A percentile compares a stretch with the other conserved stretches of the same genome.
phyloP scores from a whole-genome alignment of 805 yeast species.

The Clavispora phyllophila region DNA sequence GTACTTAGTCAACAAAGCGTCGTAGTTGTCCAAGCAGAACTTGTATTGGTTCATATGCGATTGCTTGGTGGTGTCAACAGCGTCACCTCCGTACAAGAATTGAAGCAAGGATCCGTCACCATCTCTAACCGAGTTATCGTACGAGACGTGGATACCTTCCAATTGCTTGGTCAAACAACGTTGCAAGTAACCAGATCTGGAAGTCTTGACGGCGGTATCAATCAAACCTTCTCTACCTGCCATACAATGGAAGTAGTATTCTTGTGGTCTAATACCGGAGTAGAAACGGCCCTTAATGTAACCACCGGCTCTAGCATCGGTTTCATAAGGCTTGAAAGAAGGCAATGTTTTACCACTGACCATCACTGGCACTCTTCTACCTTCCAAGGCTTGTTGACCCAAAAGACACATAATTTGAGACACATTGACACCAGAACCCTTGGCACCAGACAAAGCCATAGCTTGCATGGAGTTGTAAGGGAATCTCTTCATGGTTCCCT shows the following conservation, averaged over 20 bases:
- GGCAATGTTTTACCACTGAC: slow-evolving; percentile 97
- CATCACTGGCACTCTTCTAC: slow-evolving; percentile 99
- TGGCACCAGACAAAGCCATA: slow-evolving; percentile 99
- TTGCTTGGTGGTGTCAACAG: slow-evolving; percentile 90
- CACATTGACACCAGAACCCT: slow-evolving; percentile 97
- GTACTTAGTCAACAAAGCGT: slow-evolving; percentile 78
- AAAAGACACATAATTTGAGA: slow-evolving; percentile 98
- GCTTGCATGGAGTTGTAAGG: slow-evolving; percentile 97
- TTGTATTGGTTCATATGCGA: slow-evolving; percentile 90
- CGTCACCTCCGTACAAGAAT: slow-evolving; percentile 96
- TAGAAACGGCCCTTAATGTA: slow-evolving; percentile 95
- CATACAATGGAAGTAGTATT: slow-evolving; percentile 99
- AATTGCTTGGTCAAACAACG: slow-evolving; percentile 97
- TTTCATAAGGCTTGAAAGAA: slow-evolving; percentile 92
- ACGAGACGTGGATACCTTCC: slow-evolving; percentile 92
- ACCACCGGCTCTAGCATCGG: slow-evolving; percentile 98
- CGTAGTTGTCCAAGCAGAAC: slow-evolving; percentile 89
- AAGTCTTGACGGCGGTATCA: slow-evolving; percentile 98
- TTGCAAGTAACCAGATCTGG: slow-evolving; percentile 96
- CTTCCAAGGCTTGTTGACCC: slow-evolving; percentile 99
- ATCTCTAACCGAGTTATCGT: slow-evolving; percentile 94
- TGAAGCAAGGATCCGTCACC: slow-evolving; percentile 91
- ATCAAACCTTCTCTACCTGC: slow-evolving; percentile 99
- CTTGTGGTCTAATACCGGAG: slow-evolving; percentile 97
- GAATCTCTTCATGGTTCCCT: slow-evolving; percentile 90